These are phyloP conservation scores for Batkoa obscura DNA, from an alignment of 371 early-diverging fungal genomes.

Conservation along the genomic window DNA sequence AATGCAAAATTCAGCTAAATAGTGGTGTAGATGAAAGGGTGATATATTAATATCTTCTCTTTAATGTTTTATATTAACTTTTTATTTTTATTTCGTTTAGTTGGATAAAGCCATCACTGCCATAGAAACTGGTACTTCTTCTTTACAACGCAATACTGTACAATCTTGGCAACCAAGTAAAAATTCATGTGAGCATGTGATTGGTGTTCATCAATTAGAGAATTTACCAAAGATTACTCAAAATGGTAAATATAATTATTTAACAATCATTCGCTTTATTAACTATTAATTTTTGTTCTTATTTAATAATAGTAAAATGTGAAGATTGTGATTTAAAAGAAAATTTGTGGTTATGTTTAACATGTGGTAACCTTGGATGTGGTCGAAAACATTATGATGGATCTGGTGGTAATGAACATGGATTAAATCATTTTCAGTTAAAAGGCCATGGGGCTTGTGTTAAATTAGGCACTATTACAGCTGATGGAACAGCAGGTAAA, in stretches of 20 bases:
- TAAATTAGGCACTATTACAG: constrained; percentile 91
- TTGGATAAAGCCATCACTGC: constrained; percentile 34
- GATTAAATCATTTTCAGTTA: constrained; percentile 62
- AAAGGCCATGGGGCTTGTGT: constrained; percentile 72
- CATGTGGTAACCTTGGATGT: constrained; percentile 63
- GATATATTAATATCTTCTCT: too few species aligned
- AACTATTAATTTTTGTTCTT: not conserved
- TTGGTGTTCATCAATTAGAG: constrained; percentile 41
- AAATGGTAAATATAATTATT: not conserved
- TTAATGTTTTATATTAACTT: too few species aligned
- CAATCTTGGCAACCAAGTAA: constrained; percentile 85
- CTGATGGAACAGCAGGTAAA: constrained; percentile 84
- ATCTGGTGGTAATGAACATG: constrained; percentile 98
- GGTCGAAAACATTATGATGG: constrained; percentile 91
- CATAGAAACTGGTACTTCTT: constrained; percentile 53
- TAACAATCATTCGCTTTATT: not conserved
- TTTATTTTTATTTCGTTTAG: too few species aligned
- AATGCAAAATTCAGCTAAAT: too few species aligned
- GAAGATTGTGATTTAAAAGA: constrained; percentile 68
- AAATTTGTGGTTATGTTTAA: constrained; percentile 64
- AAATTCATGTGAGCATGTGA: constrained; percentile 61
- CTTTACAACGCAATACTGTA: constrained; percentile 67
- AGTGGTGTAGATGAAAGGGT: too few species aligned
- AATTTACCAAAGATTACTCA: constrained; percentile 21
- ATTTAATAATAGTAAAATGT: constrained; percentile 44